A percentile compares a stretch with the other conserved stretches of the same genome.
Conservation (phyloP, 768 basidiomycete genomes). For the Naematelia aurantialba region DNA sequence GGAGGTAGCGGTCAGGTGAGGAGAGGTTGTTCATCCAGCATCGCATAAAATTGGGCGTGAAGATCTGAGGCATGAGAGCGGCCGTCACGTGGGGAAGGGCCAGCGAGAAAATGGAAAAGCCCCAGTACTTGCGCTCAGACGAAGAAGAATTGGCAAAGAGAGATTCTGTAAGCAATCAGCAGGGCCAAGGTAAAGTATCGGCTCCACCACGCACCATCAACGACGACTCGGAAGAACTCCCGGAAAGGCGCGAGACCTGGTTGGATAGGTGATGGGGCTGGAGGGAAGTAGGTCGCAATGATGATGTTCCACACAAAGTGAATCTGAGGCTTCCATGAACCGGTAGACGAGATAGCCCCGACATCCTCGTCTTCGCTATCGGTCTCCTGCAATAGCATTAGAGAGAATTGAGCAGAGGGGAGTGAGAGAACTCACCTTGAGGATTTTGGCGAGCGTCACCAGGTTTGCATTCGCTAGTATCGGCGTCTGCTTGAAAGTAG, state of each 20-base stretch:
- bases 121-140: constrained; percentile 86
- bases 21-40: constrained; percentile 95
- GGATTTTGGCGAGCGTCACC: constrained; percentile 64
- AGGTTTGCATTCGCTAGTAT: constrained; percentile 71
- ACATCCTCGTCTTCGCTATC: constrained; percentile 61
- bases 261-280: constrained; percentile 48
- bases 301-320: constrained; percentile 89
- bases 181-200: background rate
- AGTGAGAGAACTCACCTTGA: constrained; percentile 63
- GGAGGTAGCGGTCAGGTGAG: constrained; percentile 77
- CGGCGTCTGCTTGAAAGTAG: constrained; percentile 71
- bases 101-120: constrained; percentile 85
- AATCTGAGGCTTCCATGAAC: constrained; percentile 78
- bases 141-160: constrained; percentile 81
- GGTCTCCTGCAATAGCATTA: constrained; percentile 37
- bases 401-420: background rate
- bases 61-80: constrained; percentile 73
- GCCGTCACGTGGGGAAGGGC: constrained; percentile 66
- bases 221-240: constrained; percentile 85
- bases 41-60: constrained; percentile 92
- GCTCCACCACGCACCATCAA: constrained; percentile 67
- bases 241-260: constrained; percentile 64
- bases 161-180: constrained; percentile 61
- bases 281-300: constrained; percentile 65
- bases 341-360: constrained; percentile 54